Percentiles rank a stretch among this genome's conserved stretches.
These are phyloP conservation scores for Acidiella bohemica DNA, from an alignment of 495 filamentous ascomycete species.

Conservation along the genomic window DNA sequence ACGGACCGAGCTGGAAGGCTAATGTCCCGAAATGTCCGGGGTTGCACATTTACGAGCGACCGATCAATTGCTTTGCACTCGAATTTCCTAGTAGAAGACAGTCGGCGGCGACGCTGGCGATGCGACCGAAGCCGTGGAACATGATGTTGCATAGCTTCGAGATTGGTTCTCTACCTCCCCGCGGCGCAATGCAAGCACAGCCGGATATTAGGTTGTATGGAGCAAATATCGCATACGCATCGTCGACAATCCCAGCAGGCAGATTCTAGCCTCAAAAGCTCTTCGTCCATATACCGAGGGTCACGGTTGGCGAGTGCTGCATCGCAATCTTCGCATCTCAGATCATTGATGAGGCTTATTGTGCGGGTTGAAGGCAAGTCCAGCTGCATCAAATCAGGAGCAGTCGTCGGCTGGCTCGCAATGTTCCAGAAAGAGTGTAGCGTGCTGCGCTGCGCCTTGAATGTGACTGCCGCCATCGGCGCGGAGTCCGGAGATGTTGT, in stretches of 20 bases:
- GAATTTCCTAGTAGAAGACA: neutral
- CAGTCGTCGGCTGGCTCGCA: constrained; percentile 4
- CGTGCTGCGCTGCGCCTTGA: constrained; percentile 21
- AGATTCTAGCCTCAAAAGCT: constrained; percentile 6
- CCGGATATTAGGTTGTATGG: constrained; percentile 9
- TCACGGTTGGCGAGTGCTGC: constrained; percentile 16
- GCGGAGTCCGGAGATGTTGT: constrained; percentile 3
- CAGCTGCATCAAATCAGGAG: constrained; percentile 1
- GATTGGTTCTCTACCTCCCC: neutral
- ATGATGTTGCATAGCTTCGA: neutral
- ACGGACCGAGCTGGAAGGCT: too few species aligned
- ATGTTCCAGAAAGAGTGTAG: constrained; percentile 30
- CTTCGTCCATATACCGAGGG: constrained; percentile 17
- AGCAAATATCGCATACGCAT: constrained; percentile 17
- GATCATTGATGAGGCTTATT: neutral
- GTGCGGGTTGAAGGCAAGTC: neutral
- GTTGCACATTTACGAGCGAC: neutral
- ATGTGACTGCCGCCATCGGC: neutral
- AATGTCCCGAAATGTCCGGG: neutral
- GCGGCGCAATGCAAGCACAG: constrained; percentile 16
- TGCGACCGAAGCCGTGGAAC: neutral
- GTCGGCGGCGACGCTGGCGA: neutral
- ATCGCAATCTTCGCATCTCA: constrained; percentile 29
- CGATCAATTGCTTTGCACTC: neutral
- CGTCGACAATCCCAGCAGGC: constrained; percentile 10